Evolutionary conservation across 805 yeast genomes (phyloP), one percentile per base, ranked within the genome.

Genomic region (Saturnispora silvae): DNA sequence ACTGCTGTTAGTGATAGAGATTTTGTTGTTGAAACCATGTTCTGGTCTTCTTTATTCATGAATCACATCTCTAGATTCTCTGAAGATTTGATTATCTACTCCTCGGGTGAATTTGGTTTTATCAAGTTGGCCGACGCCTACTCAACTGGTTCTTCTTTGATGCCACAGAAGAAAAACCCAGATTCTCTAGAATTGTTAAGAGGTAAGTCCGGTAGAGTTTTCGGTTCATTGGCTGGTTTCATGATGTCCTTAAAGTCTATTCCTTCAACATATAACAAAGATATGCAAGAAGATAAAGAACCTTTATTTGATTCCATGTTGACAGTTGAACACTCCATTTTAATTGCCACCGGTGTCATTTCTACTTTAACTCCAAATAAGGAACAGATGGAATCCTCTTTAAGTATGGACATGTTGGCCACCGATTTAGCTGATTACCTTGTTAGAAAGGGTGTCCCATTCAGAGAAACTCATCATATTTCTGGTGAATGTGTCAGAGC

Each of bases 131-230:
- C 96, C 10, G 99, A 92, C 57, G 97, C 98, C 19, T 92, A 92
- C 63, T 92, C 98, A 1, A 92, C 99, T 7, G 99, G 99, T 11
- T 85, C 96, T 5, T 85, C 96, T 20, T 70, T 92, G 56, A 92
- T 92, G 99, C 99, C 99, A 18, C 98, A 92, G 63, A 92, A 92
- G 77, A 92, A 92, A 63, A 92, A 92, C 64, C 96, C 98, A 3
- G 99, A 92, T 60, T 83, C 95, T 20, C 68, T 92, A 48, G 99
- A 92, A 65, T 70, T 92, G 45, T 70, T 94, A 54, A 75, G 99
- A 61, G 99, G 99, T 42, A 92, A 92, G 64, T 78, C 94, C 9
- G 99, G 99, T 38, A 79, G 99, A 60, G 95, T 85, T 5, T 87
- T 92, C 53, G 99, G 99, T 57, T 78, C 87, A 20, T 66, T 92